Base-by-base conservation (phyloP, 164 flowering plant genomes). In the Aristolochia californica region DNA sequence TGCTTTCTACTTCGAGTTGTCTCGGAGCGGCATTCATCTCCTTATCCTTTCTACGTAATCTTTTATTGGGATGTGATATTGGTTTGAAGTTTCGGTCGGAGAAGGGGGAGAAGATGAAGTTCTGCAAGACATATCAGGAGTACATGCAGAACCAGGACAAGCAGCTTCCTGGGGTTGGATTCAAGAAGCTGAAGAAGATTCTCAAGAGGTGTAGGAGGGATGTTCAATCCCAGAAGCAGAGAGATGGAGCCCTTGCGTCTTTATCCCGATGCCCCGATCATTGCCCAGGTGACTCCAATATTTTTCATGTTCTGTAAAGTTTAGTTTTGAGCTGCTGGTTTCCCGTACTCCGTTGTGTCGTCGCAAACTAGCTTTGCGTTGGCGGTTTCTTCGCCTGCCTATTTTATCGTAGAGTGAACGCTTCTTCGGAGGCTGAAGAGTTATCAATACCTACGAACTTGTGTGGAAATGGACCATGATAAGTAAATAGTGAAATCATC, bases 91-190 rank as follows among this genome's bases (percentile, higher is more conserved):
- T 5, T 10, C 5, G 48, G 20, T 45, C 48, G 48, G 53, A 21
- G 22, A 23, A 17, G 22, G 21, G 9, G 51, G 51, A 43, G 18
- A 47, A 69, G 53, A 91, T 91, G 97, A 91, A 91, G 83, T 91
- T 91, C 62, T 85, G 94, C 68, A 91, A 87, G 80, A 87, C 66
- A 53, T 91, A 91, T 53, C 80, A 81, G 63, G 96, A 80, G 66
- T 91, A 81, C 83, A 84, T 87, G 97, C 72, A 75, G 62, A 74
- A 65, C 13, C 87, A 79, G 54, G 68, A 78, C 71, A 76, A 74
- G 53, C 70, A 78, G 43, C 60, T 85, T 9, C 96, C 95, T 49
- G 80, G 71, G 22, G 84, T 91, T 63, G 88, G 80, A 15, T 79
- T 83, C 63, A 86, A 86, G 76, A 77, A 79, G 17, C 78, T 84